Evolutionary conservation across 768 basidiomycete genomes (phyloP).

Genomic region (Infundibulicybe gibba): DNA sequence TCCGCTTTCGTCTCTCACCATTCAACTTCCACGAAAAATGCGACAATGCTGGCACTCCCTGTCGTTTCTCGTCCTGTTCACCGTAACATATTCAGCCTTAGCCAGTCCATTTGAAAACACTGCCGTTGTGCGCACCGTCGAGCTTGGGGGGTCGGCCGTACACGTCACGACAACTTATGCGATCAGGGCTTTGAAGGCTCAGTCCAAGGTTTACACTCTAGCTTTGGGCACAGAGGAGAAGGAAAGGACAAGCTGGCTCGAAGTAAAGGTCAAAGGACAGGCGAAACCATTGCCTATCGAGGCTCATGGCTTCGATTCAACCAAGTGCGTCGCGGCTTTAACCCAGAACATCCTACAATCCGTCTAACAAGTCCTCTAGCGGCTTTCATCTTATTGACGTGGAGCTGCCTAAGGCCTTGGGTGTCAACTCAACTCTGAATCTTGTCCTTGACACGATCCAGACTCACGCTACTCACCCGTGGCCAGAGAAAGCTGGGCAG

Average conservation of each 20-base stretch:
- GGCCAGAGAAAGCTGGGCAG: slow-evolving; percentile 73
- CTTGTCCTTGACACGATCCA: slow-evolving; percentile 78
- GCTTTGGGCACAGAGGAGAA: slow-evolving; percentile 62
- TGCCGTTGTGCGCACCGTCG: slow-evolving; percentile 83
- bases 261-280: slow-evolving; percentile 78
- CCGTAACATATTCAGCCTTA: slow-evolving; percentile 33
- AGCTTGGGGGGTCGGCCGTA: slow-evolving; percentile 85
- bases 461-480: slow-evolving; percentile 74
- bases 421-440: slow-evolving; percentile 59
- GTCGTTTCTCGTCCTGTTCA: slow-evolving; percentile 39
- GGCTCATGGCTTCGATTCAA: slow-evolving; percentile 43
- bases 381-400: slow-evolving; percentile 57
- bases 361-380: slow-evolving; percentile 18
- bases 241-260: slow-evolving; percentile 69
- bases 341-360: background rate
- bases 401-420: slow-evolving; percentile 56
- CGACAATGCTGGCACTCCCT: slow-evolving; percentile 43
- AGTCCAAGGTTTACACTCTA: slow-evolving; percentile 62
- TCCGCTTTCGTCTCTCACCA: slow-evolving; percentile 7
- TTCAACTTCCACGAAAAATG: slow-evolving; percentile 32
- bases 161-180: slow-evolving; percentile 89
- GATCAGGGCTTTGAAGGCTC: slow-evolving; percentile 65
- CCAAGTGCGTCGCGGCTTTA: slow-evolving; percentile 45
- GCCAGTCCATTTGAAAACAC: slow-evolving; percentile 76
- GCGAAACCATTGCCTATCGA: slow-evolving; percentile 45